Evolutionary conservation across 2,329 filamentous ascomycete genomes (phyloP), one percentile per base, ranked within the genome.

Genomic region (Penicillium freii): DNA sequence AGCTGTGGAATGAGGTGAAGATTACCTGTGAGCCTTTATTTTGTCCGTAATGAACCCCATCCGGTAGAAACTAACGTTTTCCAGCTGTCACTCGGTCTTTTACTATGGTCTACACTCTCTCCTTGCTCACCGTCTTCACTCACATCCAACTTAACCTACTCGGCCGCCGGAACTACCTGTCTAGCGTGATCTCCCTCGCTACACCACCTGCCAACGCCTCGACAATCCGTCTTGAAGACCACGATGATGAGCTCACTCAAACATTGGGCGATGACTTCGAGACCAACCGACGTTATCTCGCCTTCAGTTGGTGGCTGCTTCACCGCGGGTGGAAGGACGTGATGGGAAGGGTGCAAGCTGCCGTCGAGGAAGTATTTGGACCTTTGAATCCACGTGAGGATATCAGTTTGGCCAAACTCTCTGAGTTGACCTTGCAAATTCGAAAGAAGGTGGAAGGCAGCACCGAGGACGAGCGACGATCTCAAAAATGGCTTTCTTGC

Each of bases 271-370:
- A 90, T 73, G 94, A 99, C 74, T 97, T 96, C 66, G 92, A 97
- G 74, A 96, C 92, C 34, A 99, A 99, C 75, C 84, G 92, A 66
- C 90, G 90, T 70, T 99, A 97, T 71, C 81, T 99, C 48, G 95
- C 92, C 40, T 96, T 97, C 73, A 96, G 91, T 76, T 99, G 94
- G 94, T 99, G 93, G 92, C 79, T 99, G 46, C 81, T 99, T 47
- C 93, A 99, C 76, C 86, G 86, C 63, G 94, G 94, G 43, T 97
- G 92, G 87, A 85, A 87, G 63, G 86, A 92, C 57, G 79, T 97
- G 56, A 88, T 92, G 82, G 81, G 86, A 56, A 89, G 87, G 62
- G 92, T 99, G 47, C 87, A 92, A 71, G 79, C 81, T n/a, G 92
- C 92, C 4, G 94, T 99, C 25, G 88, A 88, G 66, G 89, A 95